These are phyloP conservation scores for Cordyceps cateniannulata DNA, from an alignment of 2,329 filamentous ascomycete species.

Conservation along the genomic window DNA sequence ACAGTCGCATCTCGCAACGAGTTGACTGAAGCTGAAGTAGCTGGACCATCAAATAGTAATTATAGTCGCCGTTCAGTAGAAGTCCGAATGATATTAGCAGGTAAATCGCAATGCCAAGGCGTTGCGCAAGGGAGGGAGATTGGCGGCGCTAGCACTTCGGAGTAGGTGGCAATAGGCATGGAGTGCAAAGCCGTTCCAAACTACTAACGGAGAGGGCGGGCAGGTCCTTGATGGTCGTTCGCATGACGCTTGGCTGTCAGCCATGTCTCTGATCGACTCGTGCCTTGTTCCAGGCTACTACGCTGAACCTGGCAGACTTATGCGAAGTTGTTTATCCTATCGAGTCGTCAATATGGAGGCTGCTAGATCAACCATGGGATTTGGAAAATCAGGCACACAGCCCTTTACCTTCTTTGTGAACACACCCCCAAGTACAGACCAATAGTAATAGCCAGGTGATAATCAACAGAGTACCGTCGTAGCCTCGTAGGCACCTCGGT, in stretches of 20 bases:
- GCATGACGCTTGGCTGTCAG: slow-evolving; percentile 8
- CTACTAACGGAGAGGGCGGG: not conserved
- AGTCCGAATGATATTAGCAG: not conserved
- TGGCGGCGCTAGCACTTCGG: slow-evolving; percentile 2
- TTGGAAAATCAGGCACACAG: no score
- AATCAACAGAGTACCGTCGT: no score
- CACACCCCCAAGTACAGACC: no score
- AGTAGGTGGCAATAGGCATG: not conserved
- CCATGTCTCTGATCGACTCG: slow-evolving; percentile 16
- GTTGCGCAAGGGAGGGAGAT: slow-evolving; percentile 8
- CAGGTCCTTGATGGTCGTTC: not conserved
- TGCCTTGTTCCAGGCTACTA: not conserved
- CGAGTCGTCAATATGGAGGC: no score
- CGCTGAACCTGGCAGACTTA: not conserved
- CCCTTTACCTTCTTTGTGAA: no score
- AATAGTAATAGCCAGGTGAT: no score
- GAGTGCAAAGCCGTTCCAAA: not conserved
- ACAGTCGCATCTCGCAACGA: no score
- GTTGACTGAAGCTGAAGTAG: no score
- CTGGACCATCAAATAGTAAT: no score
- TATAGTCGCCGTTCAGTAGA: no score
- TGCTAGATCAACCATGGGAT: no score
- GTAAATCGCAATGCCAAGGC: slow-evolving; percentile 7
- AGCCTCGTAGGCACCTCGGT: not conserved
- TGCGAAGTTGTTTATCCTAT: not conserved